Evolutionary conservation across 1,284 basidiomycete species (phyloP).

Genomic region (Austropuccinia psidii): DNA sequence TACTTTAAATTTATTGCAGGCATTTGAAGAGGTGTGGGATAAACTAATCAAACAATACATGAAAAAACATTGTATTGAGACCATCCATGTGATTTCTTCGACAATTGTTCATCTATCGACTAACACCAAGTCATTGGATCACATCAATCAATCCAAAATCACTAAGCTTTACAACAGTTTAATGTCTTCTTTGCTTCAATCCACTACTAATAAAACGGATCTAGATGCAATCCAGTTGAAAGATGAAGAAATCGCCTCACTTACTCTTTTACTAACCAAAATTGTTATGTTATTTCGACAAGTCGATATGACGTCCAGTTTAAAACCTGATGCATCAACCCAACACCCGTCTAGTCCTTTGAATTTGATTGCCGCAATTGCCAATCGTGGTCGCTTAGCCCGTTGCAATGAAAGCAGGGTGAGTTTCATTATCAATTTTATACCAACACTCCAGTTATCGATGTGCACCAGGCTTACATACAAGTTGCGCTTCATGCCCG

Average conservation of each 20-base stretch:
- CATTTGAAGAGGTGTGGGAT: conserved; percentile 84
- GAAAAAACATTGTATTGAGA: conserved; percentile 68
- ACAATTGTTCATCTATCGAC: conserved; percentile 68
- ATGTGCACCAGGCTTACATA: too few relatives aligned
- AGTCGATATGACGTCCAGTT: conserved; percentile 58
- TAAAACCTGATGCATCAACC: neutral
- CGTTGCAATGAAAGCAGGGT: conserved; percentile 82
- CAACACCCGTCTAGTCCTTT: conserved; percentile 52
- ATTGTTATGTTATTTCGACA: conserved; percentile 62
- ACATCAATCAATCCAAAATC: conserved; percentile 74
- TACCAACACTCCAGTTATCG: too few relatives aligned
- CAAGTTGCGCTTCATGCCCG: too few relatives aligned
- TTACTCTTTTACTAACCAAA: conserved; percentile 66
- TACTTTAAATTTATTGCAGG: conserved; percentile 45
- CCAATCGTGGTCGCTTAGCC: conserved; percentile 73
- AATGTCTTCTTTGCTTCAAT: conserved; percentile 66
- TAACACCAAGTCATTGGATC: conserved; percentile 59
- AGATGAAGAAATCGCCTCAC: conserved; percentile 62
- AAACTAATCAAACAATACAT: conserved; percentile 86
- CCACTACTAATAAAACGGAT: conserved; percentile 55
- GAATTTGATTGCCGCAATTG: conserved; percentile 75
- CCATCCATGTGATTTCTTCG: conserved; percentile 67
- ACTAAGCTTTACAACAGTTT: conserved; percentile 78
- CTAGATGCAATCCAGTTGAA: conserved; percentile 61
- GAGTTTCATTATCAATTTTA: too few relatives aligned